Base-by-base conservation (phyloP, 202 grass and related monocot species). In the Bolboschoenoplectus hybrid region DNA sequence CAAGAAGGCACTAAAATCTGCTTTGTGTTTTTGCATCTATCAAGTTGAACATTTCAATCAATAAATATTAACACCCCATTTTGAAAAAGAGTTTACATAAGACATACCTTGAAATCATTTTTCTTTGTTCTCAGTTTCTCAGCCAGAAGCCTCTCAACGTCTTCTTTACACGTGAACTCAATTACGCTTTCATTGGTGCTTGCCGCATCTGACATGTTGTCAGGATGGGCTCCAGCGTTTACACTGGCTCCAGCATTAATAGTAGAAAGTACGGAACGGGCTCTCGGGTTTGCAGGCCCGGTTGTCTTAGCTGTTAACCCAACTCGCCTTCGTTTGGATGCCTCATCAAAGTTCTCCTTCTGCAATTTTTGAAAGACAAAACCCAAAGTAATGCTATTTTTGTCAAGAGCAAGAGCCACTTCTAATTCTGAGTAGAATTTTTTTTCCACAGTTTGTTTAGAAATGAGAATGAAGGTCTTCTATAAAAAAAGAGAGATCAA, bases 101-200 rank as follows among this genome's bases (percentile, higher is more conserved):
- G 3, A 16, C 41, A 19, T 51, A 95, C 97, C 92, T 98, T 98
- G 78, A 71, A 94, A 65, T 98, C 97, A 87, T 57, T 94, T 53
- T 98, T 98, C 36, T 98, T 98, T 4, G 85, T 90, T 87, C 89
- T 98, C 89, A 94, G 85, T 85, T 98, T 98, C 90, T 98, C 97
- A 41, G 65, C 75, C 6, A 98, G 88, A 44, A 98, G 88, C 56
- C 58, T 86, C 82, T 96, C 97, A 8, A 92, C 97, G 9, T 96
- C 97, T 46, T 94, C 93, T 74, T 94, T 86, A 46, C 89, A 91
- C 12, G 36, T 53, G 82, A 98, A 96, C 80, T 94, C 93, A 46
- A 96, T 2, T 12, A 62, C 20, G 3, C 80, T 57, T 12, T 38
- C 40, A 41, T 40, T 44, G 9, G 74, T 65, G 16, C 79, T 84